A percentile compares a stretch with the other conserved stretches of the same genome.
Evolutionary conservation across 2,329 filamentous ascomycete genomes (phyloP).

Genomic region (Myriangium duriaei): DNA sequence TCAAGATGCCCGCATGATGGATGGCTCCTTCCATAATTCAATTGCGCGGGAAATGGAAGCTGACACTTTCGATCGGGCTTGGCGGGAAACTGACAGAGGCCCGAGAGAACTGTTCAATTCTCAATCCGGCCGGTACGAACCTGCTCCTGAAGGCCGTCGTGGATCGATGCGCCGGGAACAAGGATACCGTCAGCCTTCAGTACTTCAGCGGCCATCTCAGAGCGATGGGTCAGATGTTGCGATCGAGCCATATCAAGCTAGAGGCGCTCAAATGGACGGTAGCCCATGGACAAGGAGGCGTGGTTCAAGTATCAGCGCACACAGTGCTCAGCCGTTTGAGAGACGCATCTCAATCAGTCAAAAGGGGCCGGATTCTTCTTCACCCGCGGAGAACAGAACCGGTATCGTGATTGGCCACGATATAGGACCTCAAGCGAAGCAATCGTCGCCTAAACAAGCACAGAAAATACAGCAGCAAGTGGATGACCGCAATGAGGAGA

Average conservation of each 20-base stretch:
- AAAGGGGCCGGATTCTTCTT: constrained; percentile 27
- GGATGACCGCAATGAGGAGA: constrained; percentile 12
- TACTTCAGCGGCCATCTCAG: constrained; percentile 61
- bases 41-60: constrained; percentile 75
- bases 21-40: constrained; percentile 32
- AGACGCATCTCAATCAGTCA: constrained; percentile 49
- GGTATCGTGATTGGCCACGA: constrained; percentile 20
- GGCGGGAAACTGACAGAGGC: constrained; percentile 55
- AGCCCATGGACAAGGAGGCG: constrained; percentile 60
- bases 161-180: constrained; percentile 55
- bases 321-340: constrained; percentile 53
- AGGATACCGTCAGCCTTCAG: constrained; percentile 56
- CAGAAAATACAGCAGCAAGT: constrained; percentile 50
- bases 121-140: constrained; percentile 87
- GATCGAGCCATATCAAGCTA: constrained; percentile 74
- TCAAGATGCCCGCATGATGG: constrained; percentile 45
- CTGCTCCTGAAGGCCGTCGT: constrained; percentile 63
- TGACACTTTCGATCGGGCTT: constrained; percentile 82
- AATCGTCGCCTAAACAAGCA: constrained; percentile 40
- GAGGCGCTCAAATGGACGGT: constrained; percentile 45
- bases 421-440: constrained; percentile 12
- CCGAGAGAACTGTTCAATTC: constrained; percentile 83
- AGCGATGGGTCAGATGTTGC: constrained; percentile 61
- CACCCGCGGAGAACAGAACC: constrained; percentile 23
- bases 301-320: constrained; percentile 81